phyloP scores from a whole-genome alignment of 208 protist species.

The Borovskyia barvae region DNA sequence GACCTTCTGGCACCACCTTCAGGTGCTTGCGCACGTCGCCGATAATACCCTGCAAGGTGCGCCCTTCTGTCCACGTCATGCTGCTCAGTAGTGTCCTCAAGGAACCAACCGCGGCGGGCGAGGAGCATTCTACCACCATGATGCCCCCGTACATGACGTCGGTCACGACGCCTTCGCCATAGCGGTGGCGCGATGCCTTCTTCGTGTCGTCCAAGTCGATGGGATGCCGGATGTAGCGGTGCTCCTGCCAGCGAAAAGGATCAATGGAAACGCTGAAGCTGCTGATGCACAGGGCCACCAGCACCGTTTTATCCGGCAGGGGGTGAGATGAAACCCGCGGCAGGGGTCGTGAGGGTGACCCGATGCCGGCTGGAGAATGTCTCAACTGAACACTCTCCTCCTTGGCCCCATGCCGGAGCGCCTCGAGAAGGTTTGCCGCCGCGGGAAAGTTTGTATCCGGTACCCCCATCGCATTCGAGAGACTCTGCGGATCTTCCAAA shows the following conservation, averaged over 20 bases:
- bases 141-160: conserved; percentile 85
- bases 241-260: conserved; percentile 55
- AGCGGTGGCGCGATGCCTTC: conserved; percentile 24
- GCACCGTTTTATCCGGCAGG: conserved; percentile 5
- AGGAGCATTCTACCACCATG: conserved; percentile 62
- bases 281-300: conserved; percentile 46
- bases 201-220: conserved; percentile 51
- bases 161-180: conserved; percentile 84
- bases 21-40: conserved; percentile 43
- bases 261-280: conserved; percentile 78
- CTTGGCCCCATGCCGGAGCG: too few relatives aligned
- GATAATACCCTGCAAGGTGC: conserved; percentile 26
- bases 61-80: conserved; percentile 42
- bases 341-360: neutral
- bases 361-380: too few relatives aligned
- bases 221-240: conserved; percentile 41
- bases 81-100: conserved; percentile 42
- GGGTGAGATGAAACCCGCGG: neutral
- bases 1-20: conserved; percentile 7
- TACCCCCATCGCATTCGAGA: too few relatives aligned
- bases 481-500: too few relatives aligned
- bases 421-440: too few relatives aligned
- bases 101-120: conserved; percentile 23
- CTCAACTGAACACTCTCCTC: too few relatives aligned
- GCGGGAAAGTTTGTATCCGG: too few relatives aligned